Conservation (phyloP, 768 basidiomycete genomes). For the Psilocybe cubensis region DNA sequence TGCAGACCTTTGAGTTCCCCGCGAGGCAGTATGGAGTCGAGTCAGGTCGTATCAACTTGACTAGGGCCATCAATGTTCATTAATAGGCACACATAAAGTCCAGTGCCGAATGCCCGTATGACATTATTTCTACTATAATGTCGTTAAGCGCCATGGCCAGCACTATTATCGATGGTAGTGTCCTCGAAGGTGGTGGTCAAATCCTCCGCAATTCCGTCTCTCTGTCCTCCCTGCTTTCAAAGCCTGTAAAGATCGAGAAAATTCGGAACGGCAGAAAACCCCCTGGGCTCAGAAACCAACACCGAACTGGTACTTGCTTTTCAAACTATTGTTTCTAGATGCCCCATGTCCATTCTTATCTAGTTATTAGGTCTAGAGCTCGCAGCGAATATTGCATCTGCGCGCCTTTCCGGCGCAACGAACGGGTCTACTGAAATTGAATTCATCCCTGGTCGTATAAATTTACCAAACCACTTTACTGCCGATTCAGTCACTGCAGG, state of each 20-base stretch:
- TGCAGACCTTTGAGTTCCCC: too few species aligned
- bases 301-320: constrained; percentile 59
- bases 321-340: neutral
- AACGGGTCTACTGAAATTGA: constrained; percentile 56
- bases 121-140: constrained; percentile 7
- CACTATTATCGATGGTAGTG: constrained; percentile 47
- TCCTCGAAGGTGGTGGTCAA: constrained; percentile 70
- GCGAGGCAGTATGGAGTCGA: too few species aligned
- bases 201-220: constrained; percentile 72
- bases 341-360: neutral
- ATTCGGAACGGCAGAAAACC: constrained; percentile 61
- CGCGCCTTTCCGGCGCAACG: constrained; percentile 54
- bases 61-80: too few species aligned
- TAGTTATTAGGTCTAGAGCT: constrained; percentile 59
- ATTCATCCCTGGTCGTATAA: constrained; percentile 55
- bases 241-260: constrained; percentile 60
- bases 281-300: constrained; percentile 74
- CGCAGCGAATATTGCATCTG: constrained; percentile 62
- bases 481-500: constrained; percentile 65
- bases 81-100: too few species aligned
- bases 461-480: constrained; percentile 41
- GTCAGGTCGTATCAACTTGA: too few species aligned
- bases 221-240: constrained; percentile 66
- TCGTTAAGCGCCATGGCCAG: constrained; percentile 24
- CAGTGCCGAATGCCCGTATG: neutral